phyloP scores from a whole-genome alignment of 202 grass and related monocot species.

The Setaria italica region DNA sequence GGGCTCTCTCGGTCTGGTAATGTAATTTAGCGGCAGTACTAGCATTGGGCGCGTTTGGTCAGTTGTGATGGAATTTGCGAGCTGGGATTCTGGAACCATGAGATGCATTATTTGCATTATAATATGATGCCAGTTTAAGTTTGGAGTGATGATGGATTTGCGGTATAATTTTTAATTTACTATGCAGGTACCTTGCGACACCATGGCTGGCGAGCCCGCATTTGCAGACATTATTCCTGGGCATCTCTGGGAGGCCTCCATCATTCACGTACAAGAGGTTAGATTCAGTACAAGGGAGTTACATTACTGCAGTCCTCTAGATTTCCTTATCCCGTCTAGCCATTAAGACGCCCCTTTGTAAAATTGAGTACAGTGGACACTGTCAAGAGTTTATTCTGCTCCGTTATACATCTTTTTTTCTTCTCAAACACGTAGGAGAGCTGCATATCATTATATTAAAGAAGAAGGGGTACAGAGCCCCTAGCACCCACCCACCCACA shows the following conservation, averaged over 20 bases:
- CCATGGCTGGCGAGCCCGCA: constrained; percentile 88
- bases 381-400: not conserved
- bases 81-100: not conserved
- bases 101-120: not conserved
- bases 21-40: not conserved
- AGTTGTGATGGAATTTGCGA: not conserved
- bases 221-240: constrained; percentile 88
- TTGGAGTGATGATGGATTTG: not conserved
- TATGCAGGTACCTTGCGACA: constrained; percentile 70
- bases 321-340: not conserved
- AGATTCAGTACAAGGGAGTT: constrained; percentile 14
- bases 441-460: too few relatives aligned
- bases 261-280: constrained; percentile 78
- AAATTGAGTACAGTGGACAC: not conserved
- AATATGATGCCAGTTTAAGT: not conserved
- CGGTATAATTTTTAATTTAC: not conserved
- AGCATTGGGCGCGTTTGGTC: not conserved
- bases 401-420: too few relatives aligned
- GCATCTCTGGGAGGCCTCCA: constrained; percentile 72
- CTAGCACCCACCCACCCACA: too few relatives aligned
- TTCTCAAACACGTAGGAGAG: too few relatives aligned
- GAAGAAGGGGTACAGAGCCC: too few relatives aligned
- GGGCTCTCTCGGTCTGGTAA: not conserved
- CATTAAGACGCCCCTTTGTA: not conserved
- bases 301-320: constrained; percentile 9